Evolutionary conservation across 495 filamentous ascomycete species (phyloP), one percentile per base, ranked within the genome.

Genomic region (Neurospora sp.): DNA sequence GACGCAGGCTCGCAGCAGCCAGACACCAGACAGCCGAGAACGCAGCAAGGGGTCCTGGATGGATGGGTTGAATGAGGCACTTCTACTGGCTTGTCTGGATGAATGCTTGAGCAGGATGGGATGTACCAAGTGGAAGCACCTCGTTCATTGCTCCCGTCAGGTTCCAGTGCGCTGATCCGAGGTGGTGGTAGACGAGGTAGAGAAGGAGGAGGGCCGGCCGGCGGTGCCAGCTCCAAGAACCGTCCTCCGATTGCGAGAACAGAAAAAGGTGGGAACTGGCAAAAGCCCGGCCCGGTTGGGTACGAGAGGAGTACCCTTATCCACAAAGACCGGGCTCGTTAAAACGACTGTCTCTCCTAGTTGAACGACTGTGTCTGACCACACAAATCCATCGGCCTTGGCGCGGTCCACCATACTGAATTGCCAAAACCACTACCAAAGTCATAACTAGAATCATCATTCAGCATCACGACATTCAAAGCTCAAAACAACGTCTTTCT

Each of bases 221-320:
- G 53, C 53, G 53, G 53, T 35, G 53, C 53, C 53, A 61, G 53
- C 53, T 35, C 27, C 27, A 65, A 31, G 27, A 31, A 65, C 53
- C 53, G 27, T 65, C 53, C 53, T 65, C 53, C 53, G 53, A 65
- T 65, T 65, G 53, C 53, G 53, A 65, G 53, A 65, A 65, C 35
- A 65, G 53, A 65, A 65, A 35, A 65, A 65, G 27, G 53, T 65
- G 53, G 53, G 53, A 65, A 65, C 39, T 75, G 74, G 65, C 41
- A 7, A 65, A 31, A 65, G 53, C 53, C 53, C 12, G 53, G 53
- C 53, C 53, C 12, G 53, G 53, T 65, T 37, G 53, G 69, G 45
- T 76, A 73, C 71, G 39, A 72, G 69, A 45, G 68, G 61, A 47
- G 42, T 68, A 73, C 71, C 14, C 53, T 27, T 39, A 59, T 71